A percentile compares a stretch with the other conserved stretches of the same genome.
These are phyloP conservation scores for Lipomyces sp. DNA, from an alignment of 805 yeast genomes.

Conservation along the genomic window DNA sequence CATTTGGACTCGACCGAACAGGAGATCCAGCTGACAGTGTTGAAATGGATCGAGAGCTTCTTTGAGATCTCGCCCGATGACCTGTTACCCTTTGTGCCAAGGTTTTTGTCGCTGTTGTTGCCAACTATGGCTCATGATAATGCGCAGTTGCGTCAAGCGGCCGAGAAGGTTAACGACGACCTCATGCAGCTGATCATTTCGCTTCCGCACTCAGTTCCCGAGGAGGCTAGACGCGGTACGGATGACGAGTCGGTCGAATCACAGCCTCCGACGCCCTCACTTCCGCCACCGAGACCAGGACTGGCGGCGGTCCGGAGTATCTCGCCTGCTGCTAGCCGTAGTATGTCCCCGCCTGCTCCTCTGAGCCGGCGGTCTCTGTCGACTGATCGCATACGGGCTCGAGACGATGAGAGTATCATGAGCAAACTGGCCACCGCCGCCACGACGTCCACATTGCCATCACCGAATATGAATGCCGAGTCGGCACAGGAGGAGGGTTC, in stretches of 20 bases:
- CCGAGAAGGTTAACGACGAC: conserved; percentile 60
- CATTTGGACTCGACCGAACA: conserved; percentile 74
- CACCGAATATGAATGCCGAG: conserved; percentile 42
- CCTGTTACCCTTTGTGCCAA: conserved; percentile 73
- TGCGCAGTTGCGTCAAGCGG: conserved; percentile 57
- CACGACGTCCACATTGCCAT: conserved; percentile 1
- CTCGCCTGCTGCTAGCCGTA: conserved; percentile 22
- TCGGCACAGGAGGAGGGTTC: conserved; percentile 34
- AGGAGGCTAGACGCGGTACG: conserved; percentile 30
- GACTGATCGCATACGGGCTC: conserved; percentile 12
- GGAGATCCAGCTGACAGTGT: conserved; percentile 76
- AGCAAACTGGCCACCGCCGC: conserved; percentile 13
- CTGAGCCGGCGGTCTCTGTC: conserved; percentile 23
- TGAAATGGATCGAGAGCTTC: conserved; percentile 80
- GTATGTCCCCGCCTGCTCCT: conserved; percentile 26
- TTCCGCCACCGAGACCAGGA: conserved; percentile 21
- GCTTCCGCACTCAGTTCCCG: conserved; percentile 42
- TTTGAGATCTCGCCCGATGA: conserved; percentile 75
- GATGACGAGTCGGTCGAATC: conserved; percentile 12
- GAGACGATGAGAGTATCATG: conserved; percentile 29
- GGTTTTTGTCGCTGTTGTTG: conserved; percentile 69
- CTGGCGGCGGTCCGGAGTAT: conserved; percentile 9
- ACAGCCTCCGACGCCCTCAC: conserved; percentile 18
- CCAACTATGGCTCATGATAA: conserved; percentile 62
- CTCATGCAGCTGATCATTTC: conserved; percentile 59